phyloP scores from a whole-genome alignment of 352 stramenopile species.

The Globisporangium lucens region DNA sequence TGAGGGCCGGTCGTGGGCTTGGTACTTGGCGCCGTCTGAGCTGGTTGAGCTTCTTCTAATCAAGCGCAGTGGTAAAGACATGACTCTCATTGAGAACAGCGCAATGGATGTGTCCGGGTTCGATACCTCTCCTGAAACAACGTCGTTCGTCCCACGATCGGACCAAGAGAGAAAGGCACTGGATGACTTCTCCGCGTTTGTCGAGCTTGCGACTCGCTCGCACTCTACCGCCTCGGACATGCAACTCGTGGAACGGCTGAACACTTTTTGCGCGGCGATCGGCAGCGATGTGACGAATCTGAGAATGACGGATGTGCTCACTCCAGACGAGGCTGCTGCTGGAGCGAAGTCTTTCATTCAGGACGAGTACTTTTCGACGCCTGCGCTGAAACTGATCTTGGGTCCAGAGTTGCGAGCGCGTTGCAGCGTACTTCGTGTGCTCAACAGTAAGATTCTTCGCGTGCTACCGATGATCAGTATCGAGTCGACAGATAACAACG shows the following conservation, averaged over 20 bases:
- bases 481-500: constrained; percentile 48
- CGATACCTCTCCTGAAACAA: constrained; percentile 29
- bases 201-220: constrained; percentile 52
- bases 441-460: constrained; percentile 90
- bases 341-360: constrained; percentile 37
- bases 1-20: constrained; percentile 91
- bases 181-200: constrained; percentile 52
- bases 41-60: constrained; percentile 79
- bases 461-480: constrained; percentile 84
- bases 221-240: constrained; percentile 74
- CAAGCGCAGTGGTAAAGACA: constrained; percentile 79
- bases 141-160: constrained; percentile 42
- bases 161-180: constrained; percentile 46
- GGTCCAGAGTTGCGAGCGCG: constrained; percentile 84
- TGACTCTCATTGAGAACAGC: constrained; percentile 82
- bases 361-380: constrained; percentile 73
- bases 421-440: constrained; percentile 88
- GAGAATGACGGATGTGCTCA: constrained; percentile 57
- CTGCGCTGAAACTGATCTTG: constrained; percentile 54
- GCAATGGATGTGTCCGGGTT: constrained; percentile 60
- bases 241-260: constrained; percentile 83
- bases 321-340: constrained; percentile 24
- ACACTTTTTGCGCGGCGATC: constrained; percentile 73
- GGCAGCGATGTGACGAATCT: constrained; percentile 85
- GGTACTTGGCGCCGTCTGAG: constrained; percentile 95